Evolutionary conservation across 2,329 filamentous ascomycete genomes (phyloP), one percentile per base, ranked within the genome.

Genomic region (Diplodia scrobiculata): DNA sequence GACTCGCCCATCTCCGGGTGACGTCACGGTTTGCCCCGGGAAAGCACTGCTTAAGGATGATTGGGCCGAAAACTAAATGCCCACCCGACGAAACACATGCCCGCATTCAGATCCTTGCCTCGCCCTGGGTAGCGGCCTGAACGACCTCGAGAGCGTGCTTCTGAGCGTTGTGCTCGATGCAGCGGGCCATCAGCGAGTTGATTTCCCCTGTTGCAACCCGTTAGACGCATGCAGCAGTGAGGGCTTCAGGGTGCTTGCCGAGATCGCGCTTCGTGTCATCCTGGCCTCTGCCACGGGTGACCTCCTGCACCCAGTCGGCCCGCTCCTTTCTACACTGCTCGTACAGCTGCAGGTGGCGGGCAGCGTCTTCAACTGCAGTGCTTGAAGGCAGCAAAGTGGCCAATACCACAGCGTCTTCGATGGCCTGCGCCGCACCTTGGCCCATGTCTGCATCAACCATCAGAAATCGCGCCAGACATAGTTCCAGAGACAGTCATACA

Each of bases 391-490:
- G 77, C 10, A 91, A 78, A 1, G 84, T 82, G 0, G 80, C 82
- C 0, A 91, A 72, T 0, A 86, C 82, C 0, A 83, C 84, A 0
- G 83, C 87, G 68, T 91, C 89, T 72, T 91, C 88, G 54, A 91
- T 89, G 0, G 89, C 88, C 66, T 85, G 79, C 0, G 78, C 86
- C 6, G 83, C 88, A 1, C 87, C 88, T 71, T 88, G 86, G 0
- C 83, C 86, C 74, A 87, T 85, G 68, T 86, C 76, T 76, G 38
- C 25, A 7, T 21, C 1, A 2, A 5, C 2, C 2, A 14, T 60
- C 41, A 60, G 55, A 17, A 14, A 9, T 25, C 38, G 21, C 34
- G 38, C n/a, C 65, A 19, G 27, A 10, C 1, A 29, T 10, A 10
- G 2, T 17, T 11, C 2, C 2, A 10, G 13, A 5, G 6, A 2